Conservation (phyloP, 2,329 filamentous ascomycete species). For the Botrytis pseudocinerea region DNA sequence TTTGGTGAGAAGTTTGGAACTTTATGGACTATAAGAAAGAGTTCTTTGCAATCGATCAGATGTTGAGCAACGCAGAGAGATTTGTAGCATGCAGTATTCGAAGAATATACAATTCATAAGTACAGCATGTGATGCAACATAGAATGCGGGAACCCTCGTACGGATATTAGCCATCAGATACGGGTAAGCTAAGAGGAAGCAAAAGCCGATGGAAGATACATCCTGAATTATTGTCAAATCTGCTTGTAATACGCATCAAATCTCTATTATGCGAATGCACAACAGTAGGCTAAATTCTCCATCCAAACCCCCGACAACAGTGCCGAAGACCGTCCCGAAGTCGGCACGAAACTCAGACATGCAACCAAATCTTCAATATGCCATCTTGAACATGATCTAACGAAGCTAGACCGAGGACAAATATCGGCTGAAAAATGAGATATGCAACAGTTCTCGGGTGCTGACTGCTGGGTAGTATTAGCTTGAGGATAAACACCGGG, state of each 20-base stretch:
- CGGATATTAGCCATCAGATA: not conserved
- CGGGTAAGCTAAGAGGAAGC: not conserved
- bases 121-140: not conserved
- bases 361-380: not conserved
- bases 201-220: not conserved
- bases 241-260: not conserved
- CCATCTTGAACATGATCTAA: not conserved
- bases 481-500: not conserved
- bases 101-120: not conserved
- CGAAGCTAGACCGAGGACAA: not conserved
- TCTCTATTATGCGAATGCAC: too few species aligned
- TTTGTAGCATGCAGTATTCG: not conserved
- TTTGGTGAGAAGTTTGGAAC: not conserved
- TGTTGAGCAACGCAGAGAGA: not conserved
- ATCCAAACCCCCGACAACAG: not conserved
- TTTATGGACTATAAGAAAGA: not conserved
- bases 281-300: not conserved
- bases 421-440: not conserved
- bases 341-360: not conserved
- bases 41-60: not conserved
- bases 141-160: not conserved
- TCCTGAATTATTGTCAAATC: not conserved
- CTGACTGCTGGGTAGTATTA: not conserved
- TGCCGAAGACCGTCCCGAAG: conserved; percentile 1
- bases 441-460: not conserved